phyloP scores from a whole-genome alignment of 305 asterid species.

The Salvia sclarea region DNA sequence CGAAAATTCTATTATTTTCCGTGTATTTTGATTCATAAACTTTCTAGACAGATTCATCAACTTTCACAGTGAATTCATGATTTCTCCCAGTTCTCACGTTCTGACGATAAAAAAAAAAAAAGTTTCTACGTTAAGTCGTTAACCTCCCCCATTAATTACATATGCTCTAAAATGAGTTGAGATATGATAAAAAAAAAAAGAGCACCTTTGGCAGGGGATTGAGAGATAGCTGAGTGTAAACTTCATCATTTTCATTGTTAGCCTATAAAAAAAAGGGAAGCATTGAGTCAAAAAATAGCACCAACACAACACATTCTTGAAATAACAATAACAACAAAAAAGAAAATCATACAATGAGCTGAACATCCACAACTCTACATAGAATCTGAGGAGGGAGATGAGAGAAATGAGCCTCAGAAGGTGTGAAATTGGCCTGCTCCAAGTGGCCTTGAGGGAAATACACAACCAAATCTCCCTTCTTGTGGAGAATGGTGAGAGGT shows the following conservation, averaged over 20 bases:
- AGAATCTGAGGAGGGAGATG: conserved; percentile 87
- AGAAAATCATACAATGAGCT: conserved; percentile 62
- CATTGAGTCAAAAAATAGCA: background rate
- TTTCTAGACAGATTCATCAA: too few species aligned
- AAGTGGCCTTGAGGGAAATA: conserved; percentile 92
- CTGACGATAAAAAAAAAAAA: too few species aligned
- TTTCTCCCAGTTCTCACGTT: too few species aligned
- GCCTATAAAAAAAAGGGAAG: conserved; percentile 47
- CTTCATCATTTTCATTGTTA: conserved; percentile 93
- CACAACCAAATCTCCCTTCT: conserved; percentile 76
- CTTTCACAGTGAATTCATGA: too few species aligned
- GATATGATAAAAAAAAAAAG: conserved; percentile 1
- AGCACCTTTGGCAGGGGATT: conserved; percentile 76
- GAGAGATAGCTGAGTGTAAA: conserved; percentile 74
- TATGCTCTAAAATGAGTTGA: background rate
- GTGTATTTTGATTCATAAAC: too few species aligned
- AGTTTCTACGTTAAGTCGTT: too few species aligned
- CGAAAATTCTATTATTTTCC: too few species aligned
- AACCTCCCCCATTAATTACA: too few species aligned
- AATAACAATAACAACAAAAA: too few species aligned
- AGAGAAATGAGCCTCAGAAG: conserved; percentile 46
- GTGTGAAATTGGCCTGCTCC: conserved; percentile 60
- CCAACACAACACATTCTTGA: background rate
- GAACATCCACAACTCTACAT: conserved; percentile 79
- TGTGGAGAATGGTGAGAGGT: conserved; percentile 67